Percentiles rank a stretch among this genome's conserved stretches.
Evolutionary conservation across 768 basidiomycete genomes (phyloP).

Genomic region (Tephrocybe sp.): DNA sequence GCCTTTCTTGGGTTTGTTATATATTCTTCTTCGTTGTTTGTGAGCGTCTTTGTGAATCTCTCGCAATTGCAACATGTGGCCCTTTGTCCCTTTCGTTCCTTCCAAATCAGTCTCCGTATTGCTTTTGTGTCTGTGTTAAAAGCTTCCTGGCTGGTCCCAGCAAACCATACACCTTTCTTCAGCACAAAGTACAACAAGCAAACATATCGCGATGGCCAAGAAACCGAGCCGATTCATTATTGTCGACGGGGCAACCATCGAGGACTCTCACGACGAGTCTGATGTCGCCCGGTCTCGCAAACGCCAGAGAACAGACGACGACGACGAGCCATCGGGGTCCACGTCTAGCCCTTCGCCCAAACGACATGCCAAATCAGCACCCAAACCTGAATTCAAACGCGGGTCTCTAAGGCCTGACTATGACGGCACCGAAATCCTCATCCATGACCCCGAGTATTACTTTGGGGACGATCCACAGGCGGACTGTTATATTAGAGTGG

Average conservation of each 20-base stretch:
- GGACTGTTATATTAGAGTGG: conserved; percentile 42
- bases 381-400: neutral
- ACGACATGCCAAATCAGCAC: conserved; percentile 1
- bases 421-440: conserved; percentile 24
- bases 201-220: conserved; percentile 4
- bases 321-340: conserved; percentile 16
- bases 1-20: too few species aligned
- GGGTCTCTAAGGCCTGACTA: conserved; percentile 11
- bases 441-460: conserved; percentile 38
- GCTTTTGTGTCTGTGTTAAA: neutral
- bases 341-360: neutral
- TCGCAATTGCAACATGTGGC: neutral
- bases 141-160: neutral
- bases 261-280: conserved; percentile 29
- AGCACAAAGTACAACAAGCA: neutral
- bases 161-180: neutral
- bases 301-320: conserved; percentile 27
- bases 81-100: neutral
- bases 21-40: neutral
- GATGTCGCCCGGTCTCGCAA: conserved; percentile 24
- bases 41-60: neutral
- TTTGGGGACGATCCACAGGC: conserved; percentile 31
- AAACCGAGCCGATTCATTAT: conserved; percentile 29
- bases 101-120: neutral
- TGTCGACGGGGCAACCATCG: conserved; percentile 31